phyloP scores from a whole-genome alignment of 331 rosid genomes.

The Cydonia oblonga region DNA sequence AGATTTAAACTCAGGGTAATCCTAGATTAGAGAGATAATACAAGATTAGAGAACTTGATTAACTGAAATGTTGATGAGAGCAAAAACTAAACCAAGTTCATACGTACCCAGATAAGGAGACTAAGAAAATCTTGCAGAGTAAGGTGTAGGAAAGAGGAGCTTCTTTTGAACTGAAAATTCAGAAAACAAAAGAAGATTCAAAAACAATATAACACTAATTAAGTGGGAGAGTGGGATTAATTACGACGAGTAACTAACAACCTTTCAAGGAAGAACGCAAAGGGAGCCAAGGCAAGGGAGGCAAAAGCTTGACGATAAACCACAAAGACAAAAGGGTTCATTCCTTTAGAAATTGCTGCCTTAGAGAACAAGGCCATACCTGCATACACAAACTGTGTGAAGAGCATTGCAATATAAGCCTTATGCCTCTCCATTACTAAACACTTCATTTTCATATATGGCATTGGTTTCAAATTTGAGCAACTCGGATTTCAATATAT shows the following conservation, averaged over 20 bases:
- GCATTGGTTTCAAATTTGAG: not conserved
- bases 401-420: slow-evolving; percentile 68
- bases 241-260: not conserved
- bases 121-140: slow-evolving; percentile 54
- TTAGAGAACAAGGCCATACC: slow-evolving; percentile 94
- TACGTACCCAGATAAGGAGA: slow-evolving; percentile 88
- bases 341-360: slow-evolving; percentile 74
- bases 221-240: not conserved
- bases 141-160: slow-evolving; percentile 51
- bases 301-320: slow-evolving; percentile 90
- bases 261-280: slow-evolving; percentile 81
- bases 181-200: not conserved
- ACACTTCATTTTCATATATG: slow-evolving; percentile 17
- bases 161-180: slow-evolving; percentile 44
- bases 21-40: slow-evolving; percentile 20
- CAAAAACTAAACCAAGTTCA: not conserved
- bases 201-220: not conserved
- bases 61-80: not conserved
- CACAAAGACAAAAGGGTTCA: slow-evolving; percentile 81
- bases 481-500: not conserved
- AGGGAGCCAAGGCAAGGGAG: slow-evolving; percentile 54
- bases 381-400: slow-evolving; percentile 57
- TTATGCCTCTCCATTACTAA: slow-evolving; percentile 31
- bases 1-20: slow-evolving; percentile 68
- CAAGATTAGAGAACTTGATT: not conserved